Conservation (phyloP, 2,329 filamentous ascomycete genomes). For the Alternaria brassicae region DNA sequence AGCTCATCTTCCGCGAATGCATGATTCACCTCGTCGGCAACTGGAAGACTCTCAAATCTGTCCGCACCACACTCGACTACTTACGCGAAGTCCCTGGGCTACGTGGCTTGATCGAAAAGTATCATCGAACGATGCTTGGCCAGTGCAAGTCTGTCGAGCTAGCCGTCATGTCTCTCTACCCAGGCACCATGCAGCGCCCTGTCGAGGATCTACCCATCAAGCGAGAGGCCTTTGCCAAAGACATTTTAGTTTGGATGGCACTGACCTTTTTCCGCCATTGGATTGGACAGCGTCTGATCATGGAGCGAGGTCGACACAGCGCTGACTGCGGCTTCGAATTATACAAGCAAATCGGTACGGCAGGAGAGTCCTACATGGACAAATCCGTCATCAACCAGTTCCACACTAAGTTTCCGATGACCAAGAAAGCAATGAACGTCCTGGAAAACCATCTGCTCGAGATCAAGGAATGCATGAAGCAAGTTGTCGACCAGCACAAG, state of each 20-base stretch:
- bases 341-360: conserved; percentile 52
- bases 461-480: conserved; percentile 54
- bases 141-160: conserved; percentile 39
- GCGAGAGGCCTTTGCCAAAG: conserved; percentile 55
- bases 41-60: conserved; percentile 42
- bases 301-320: conserved; percentile 48
- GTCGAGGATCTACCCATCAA: conserved; percentile 44
- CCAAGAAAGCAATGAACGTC: conserved; percentile 52
- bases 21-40: conserved; percentile 55
- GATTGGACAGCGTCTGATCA: conserved; percentile 52
- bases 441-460: conserved; percentile 51
- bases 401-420: conserved; percentile 54
- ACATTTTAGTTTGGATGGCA: conserved; percentile 61
- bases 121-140: conserved; percentile 36
- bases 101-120: conserved; percentile 40
- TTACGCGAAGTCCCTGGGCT: conserved; percentile 33
- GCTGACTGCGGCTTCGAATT: conserved; percentile 57
- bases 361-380: conserved; percentile 55
- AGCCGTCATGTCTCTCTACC: conserved; percentile 34
- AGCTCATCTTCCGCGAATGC: conserved; percentile 55
- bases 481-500: conserved; percentile 44
- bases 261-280: conserved; percentile 58
- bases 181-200: conserved; percentile 35
- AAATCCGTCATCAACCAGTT: conserved; percentile 49
- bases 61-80: conserved; percentile 9